Evolutionary conservation across 805 yeast genomes (phyloP).

Genomic region (Saturnispora ahearnii): DNA sequence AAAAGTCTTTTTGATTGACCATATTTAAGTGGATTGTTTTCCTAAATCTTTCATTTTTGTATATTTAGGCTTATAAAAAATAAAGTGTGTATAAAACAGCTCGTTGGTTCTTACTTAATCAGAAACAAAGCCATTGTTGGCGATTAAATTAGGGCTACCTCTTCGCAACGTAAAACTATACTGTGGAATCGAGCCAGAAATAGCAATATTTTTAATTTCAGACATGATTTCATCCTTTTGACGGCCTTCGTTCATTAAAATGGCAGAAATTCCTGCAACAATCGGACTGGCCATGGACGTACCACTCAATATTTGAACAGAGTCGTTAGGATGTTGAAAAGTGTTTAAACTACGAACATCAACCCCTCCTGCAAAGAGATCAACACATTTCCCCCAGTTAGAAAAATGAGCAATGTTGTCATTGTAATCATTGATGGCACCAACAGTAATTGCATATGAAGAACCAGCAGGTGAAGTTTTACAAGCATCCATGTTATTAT

Average conservation of each 20-base stretch:
- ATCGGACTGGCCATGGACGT: conserved; percentile 79
- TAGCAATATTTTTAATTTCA: conserved; percentile 36
- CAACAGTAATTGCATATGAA: conserved; percentile 63
- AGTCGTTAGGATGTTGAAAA: conserved; percentile 14
- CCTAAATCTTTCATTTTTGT: neutral
- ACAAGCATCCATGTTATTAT: conserved; percentile 71
- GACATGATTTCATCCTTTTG: conserved; percentile 33
- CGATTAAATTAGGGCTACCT: conserved; percentile 54
- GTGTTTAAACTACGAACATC: conserved; percentile 43
- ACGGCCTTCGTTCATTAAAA: conserved; percentile 45
- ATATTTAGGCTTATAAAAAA: neutral
- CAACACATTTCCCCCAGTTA: conserved; percentile 93
- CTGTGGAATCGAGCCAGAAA: conserved; percentile 39
- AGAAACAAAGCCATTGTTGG: conserved; percentile 19
- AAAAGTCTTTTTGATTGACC: neutral
- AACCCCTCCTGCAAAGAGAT: conserved; percentile 77
- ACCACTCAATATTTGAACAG: conserved; percentile 44
- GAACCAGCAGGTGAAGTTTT: conserved; percentile 82
- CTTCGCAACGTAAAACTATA: conserved; percentile 37
- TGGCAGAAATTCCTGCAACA: conserved; percentile 57
- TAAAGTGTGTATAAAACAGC: neutral
- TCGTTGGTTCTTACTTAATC: neutral
- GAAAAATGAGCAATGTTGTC: conserved; percentile 70
- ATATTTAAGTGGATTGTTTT: neutral
- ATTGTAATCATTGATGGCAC: conserved; percentile 72